Percentiles rank a stretch among this genome's conserved stretches.
These are phyloP conservation scores for Austroboletus olivaceoglutinosus DNA, from an alignment of 1,284 basidiomycete species.

Conservation along the genomic window DNA sequence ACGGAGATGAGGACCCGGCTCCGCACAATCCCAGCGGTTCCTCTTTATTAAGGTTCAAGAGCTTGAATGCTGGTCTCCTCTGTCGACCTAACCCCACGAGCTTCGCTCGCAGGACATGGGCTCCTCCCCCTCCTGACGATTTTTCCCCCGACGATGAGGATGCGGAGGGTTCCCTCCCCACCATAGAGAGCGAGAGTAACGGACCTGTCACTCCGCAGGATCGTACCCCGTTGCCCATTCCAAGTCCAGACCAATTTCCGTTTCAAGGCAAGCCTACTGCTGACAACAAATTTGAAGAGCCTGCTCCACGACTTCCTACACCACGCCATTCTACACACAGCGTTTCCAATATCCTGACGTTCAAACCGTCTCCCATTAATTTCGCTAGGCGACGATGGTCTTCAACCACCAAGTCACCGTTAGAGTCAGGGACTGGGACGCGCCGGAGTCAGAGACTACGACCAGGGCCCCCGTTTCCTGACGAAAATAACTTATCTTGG, in stretches of 20 bases:
- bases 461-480: constrained; percentile 29
- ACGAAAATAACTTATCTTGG: constrained; percentile 35
- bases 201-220: constrained; percentile 53
- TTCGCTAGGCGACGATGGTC: constrained; percentile 55
- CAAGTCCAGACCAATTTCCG: constrained; percentile 29
- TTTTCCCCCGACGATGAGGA: constrained; percentile 34
- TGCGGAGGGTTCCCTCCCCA: constrained; percentile 42
- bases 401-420: constrained; percentile 33
- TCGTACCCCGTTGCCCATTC: constrained; percentile 35
- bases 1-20: constrained; percentile 31
- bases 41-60: constrained; percentile 30
- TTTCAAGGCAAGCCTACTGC: constrained; percentile 18
- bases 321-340: constrained; percentile 19
- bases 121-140: constrained; percentile 29
- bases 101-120: constrained; percentile 40
- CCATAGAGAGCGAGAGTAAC: constrained; percentile 44
- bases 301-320: constrained; percentile 21
- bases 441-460: constrained; percentile 37
- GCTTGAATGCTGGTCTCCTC: constrained; percentile 33
- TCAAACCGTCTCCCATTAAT: constrained; percentile 53
- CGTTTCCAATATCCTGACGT: constrained; percentile 35
- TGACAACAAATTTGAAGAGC: constrained; percentile 24
- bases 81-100: constrained; percentile 35
- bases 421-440: constrained; percentile 29
- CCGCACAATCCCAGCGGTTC: constrained; percentile 30